Base-by-base conservation (phyloP, 1,284 basidiomycete genomes). In the Malassezia japonica region DNA sequence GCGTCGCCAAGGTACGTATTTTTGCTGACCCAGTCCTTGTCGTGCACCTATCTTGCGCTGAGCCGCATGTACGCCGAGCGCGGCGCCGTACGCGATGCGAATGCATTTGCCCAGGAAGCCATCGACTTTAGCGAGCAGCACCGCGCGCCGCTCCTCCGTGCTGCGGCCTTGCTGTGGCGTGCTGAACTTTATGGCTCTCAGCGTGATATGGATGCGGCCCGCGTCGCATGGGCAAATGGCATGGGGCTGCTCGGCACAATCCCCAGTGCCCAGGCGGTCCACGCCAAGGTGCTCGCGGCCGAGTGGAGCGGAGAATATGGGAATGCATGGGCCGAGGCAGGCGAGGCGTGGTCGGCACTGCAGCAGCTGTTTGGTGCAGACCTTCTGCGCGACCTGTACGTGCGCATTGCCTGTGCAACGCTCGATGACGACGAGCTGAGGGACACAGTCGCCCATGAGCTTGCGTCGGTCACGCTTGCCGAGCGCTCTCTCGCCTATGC, bases 51-150 rank as follows among this genome's bases (percentile, higher is more conserved):
- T 42, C 35, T 54, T 33, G 48, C 42, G 5, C 47, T 67, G 34
- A 60, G 59, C 23, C 46, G 34, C 15, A 25, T 67, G 33, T 58
- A 69, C 33, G 55, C 59, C n/a, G 20, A 46, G 18, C 66, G 68
- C 16, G 69, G 69, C 28, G 60, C 61, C 8, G 61, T 55, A 6
- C 41, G 56, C 6, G 66, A 72, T 25, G 65, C 69, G 3, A 62
- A 63, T n/a, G 56, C 57, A 1, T 60, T 64, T 46, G 66, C 59
- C 9, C 43, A 45, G 6, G 69, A 72, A 40, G 55, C 57, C 20
- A 54, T 69, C 31, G 61, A 65, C 32, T 60, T 67, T 45, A 57
- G 57, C 28, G 46, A 45, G 5, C 46, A 52, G 20, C 38, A 59
- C 24, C 34, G 41, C n/a, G 51, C 63, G 9, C 49, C 64, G 23